These are phyloP conservation scores for Firmiana major DNA, from an alignment of 345 rosid genomes.

Conservation along the genomic window DNA sequence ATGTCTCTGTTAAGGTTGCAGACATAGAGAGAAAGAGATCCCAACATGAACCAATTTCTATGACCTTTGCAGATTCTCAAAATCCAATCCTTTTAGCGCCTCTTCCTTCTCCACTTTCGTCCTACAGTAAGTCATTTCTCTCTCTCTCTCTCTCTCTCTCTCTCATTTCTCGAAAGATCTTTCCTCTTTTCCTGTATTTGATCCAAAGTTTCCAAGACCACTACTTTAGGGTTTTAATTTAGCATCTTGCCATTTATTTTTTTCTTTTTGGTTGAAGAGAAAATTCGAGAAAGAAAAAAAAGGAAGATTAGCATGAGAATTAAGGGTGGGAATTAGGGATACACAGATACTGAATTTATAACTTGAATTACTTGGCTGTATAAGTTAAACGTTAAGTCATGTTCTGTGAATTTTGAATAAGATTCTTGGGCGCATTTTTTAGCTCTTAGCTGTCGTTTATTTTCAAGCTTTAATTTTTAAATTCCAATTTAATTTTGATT, in stretches of 20 bases:
- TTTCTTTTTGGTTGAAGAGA: conserved; percentile 11
- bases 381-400: neutral
- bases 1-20: conserved; percentile 42
- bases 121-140: conserved; percentile 25
- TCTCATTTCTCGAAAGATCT: neutral
- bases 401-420: neutral
- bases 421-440: neutral
- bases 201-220: neutral
- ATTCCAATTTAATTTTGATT: neutral
- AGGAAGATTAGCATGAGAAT: neutral
- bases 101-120: conserved; percentile 16
- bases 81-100: conserved; percentile 6
- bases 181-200: neutral
- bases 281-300: neutral
- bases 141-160: neutral
- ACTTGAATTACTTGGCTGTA: neutral
- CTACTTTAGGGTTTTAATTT: conserved; percentile 5
- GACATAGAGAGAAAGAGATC: conserved; percentile 1
- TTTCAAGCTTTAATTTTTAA: neutral
- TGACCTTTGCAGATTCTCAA: conserved; percentile 18
- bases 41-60: conserved; percentile 14
- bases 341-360: conserved; percentile 2
- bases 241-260: neutral
- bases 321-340: conserved; percentile 1
- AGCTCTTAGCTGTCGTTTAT: neutral